Evolutionary conservation across 805 yeast genomes (phyloP).

Genomic region (Kuraishia hungarica): DNA sequence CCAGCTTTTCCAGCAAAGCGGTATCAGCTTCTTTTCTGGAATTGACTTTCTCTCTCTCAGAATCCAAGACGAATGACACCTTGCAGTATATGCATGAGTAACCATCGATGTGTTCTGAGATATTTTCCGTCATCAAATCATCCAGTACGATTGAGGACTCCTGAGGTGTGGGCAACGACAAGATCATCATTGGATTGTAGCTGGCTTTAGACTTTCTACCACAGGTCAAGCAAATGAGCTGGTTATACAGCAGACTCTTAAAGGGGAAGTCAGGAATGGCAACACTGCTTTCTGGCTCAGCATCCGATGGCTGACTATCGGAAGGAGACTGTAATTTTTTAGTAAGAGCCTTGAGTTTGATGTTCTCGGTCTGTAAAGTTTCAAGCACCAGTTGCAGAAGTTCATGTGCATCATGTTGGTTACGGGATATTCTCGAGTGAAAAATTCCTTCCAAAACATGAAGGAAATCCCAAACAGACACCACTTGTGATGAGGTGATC

Average conservation of each 20-base stretch:
- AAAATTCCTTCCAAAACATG: slow-evolving; percentile 65
- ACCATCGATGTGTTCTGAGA: slow-evolving; percentile 63
- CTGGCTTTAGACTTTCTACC: slow-evolving; percentile 48
- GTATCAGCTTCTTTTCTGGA: slow-evolving; percentile 18
- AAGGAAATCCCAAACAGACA: slow-evolving; percentile 75
- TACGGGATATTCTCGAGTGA: slow-evolving; percentile 63
- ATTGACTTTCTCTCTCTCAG: slow-evolving; percentile 7
- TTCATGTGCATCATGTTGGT: slow-evolving; percentile 95
- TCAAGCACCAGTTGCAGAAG: slow-evolving; percentile 75
- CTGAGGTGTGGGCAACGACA: slow-evolving; percentile 72
- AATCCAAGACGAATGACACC: slow-evolving; percentile 26
- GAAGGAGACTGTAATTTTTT: slow-evolving; percentile 2
- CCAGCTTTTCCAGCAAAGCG: slow-evolving; percentile 24
- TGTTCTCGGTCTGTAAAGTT: slow-evolving; percentile 61
- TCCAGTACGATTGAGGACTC: slow-evolving; percentile 27
- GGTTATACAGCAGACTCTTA: slow-evolving; percentile 55
- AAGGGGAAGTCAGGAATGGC: slow-evolving; percentile 64
- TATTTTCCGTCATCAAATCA: slow-evolving; percentile 45
- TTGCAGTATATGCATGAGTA: slow-evolving; percentile 77
- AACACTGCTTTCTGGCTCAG: neutral
- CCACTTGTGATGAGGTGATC: slow-evolving; percentile 38
- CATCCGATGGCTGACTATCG: neutral
- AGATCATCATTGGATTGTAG: slow-evolving; percentile 55
- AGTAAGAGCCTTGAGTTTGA: slow-evolving; percentile 27
- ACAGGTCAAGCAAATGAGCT: slow-evolving; percentile 65